Evolutionary conservation across 2,329 filamentous ascomycete genomes (phyloP).

Genomic region (Paraphoma chrysanthemicola): DNA sequence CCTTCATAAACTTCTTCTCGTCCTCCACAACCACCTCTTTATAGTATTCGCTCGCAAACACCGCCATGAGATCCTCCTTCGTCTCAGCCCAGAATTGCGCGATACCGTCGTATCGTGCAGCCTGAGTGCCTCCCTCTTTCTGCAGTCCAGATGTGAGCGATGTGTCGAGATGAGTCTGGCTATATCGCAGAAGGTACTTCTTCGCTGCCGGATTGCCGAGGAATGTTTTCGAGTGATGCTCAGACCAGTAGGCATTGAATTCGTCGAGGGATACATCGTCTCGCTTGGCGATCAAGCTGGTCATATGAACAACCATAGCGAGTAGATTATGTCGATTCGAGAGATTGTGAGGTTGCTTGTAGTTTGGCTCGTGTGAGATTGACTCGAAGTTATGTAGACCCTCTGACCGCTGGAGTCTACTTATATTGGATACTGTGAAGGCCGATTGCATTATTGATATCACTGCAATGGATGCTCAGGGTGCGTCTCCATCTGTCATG

Average conservation of each 20-base stretch:
- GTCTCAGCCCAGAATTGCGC: not conserved
- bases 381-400: too few relatives aligned
- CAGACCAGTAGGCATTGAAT: not conserved
- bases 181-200: not conserved
- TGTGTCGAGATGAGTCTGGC: not conserved
- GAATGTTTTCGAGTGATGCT: not conserved
- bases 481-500: not conserved
- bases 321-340: not conserved
- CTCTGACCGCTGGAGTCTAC: too few relatives aligned
- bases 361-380: too few relatives aligned
- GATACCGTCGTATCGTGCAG: not conserved
- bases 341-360: too few relatives aligned
- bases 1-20: not conserved
- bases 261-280: not conserved
- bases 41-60: not conserved
- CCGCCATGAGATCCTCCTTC: not conserved
- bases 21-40: not conserved
- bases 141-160: not conserved
- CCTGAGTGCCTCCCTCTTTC: not conserved
- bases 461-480: too few relatives aligned
- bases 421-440: not conserved
- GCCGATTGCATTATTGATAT: not conserved
- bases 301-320: not conserved
- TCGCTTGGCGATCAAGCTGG: not conserved
- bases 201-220: not conserved